Evolutionary conservation across 1,139 yeast species (phyloP), one percentile per base, ranked within the genome.

Genomic region (Hyphopichia fennica): DNA sequence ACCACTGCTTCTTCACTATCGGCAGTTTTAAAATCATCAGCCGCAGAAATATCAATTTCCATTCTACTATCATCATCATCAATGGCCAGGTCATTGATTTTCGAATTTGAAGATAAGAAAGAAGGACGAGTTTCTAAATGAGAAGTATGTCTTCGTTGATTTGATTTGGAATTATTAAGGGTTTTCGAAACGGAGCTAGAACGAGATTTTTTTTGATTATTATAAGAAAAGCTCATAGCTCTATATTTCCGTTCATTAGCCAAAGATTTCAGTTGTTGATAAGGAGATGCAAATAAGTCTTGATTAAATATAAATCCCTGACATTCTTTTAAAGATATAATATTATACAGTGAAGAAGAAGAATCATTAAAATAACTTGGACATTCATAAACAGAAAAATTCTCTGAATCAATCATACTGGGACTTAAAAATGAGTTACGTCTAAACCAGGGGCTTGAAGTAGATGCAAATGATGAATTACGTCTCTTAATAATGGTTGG

Each of bases 261-360:
- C 3, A 69, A 49, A 1, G 81, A 72, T 40, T 75, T 59, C 53
- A 71, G 77, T 51, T 82, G 89, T 50, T 81, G 86, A 54, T 78
- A 81, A 8, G 82, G 79, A 8, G 83, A 72, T 9, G 87, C 89
- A 69, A 84, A 84, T 44, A 84, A 64, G 52, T 83, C 88, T 52
- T 83, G 89, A 59, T 85, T 85, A 75, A 87, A 85, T 16, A 79
- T 65, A 53, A 84, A 85, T 5, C 93, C 93, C 57, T 85, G 91
- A 38, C 83, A 73, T 55, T 84, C 88, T 39, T 74, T 75, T 30
- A 85, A 65, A 29, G 81, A 75, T 37, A 75, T 69, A 14, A 72
- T 67, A 43, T 63, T 69, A 47, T 66, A 68, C 37, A 63, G 59
- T 5, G 66, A 50, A 37, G 63, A 60, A 5, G 67, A 50, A 18